These are phyloP conservation scores for Salicornia ramosissima DNA, from an alignment of 148 eudicot genomes.

Conservation along the genomic window DNA sequence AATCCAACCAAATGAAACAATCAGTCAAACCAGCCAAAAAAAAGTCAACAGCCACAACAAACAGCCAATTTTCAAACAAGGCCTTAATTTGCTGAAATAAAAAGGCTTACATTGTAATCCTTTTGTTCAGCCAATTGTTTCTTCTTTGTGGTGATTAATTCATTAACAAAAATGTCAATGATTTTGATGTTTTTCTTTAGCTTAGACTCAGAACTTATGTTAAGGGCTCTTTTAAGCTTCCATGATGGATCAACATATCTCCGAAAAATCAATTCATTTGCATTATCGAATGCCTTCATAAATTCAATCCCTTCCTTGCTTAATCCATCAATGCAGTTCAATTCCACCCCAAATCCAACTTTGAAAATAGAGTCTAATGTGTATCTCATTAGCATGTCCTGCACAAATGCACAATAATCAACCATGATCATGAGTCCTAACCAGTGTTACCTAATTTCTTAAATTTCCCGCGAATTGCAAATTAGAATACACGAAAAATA, in stretches of 20 bases:
- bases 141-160: constrained; percentile 46
- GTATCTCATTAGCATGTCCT: constrained; percentile 69
- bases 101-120: constrained; percentile 13
- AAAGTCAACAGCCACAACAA: too few species aligned
- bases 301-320: constrained; percentile 44
- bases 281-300: constrained; percentile 75
- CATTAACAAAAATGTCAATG: constrained; percentile 48
- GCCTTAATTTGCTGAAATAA: too few species aligned
- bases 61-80: too few species aligned
- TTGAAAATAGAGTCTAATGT: constrained; percentile 66
- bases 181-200: constrained; percentile 47
- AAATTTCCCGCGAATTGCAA: too few species aligned
- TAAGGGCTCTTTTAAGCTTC: constrained; percentile 54
- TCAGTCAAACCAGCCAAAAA: too few species aligned
- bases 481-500: too few species aligned
- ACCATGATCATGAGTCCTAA: too few species aligned
- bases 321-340: constrained; percentile 65
- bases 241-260: constrained; percentile 60
- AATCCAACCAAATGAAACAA: too few species aligned
- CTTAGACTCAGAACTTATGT: constrained; percentile 55
- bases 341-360: constrained; percentile 81
- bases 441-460: too few species aligned
- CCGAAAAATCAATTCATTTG: constrained; percentile 45
- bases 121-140: constrained; percentile 22
- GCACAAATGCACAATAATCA: too few species aligned